These are phyloP conservation scores for Linaria vulgaris DNA, from an alignment of 257 asterid species.

Conservation along the genomic window DNA sequence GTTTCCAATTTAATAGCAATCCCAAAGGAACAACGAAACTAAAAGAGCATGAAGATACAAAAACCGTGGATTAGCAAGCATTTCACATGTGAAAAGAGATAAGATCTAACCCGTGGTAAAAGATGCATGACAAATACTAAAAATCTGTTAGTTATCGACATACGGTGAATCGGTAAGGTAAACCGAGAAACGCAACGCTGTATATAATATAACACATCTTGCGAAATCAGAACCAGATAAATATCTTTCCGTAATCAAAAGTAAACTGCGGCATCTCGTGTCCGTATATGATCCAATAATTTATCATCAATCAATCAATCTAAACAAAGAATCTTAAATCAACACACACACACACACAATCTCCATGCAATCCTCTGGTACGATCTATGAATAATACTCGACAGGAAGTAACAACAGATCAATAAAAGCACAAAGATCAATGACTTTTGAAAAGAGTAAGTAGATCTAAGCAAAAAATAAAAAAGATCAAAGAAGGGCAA, in stretches of 20 bases:
- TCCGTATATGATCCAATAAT: neutral
- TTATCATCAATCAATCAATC: constrained; percentile 13
- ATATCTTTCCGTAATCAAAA: neutral
- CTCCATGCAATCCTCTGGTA: constrained; percentile 4
- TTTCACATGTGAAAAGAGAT: neutral
- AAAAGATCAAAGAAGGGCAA: neutral
- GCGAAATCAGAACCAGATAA: neutral
- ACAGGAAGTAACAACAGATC: too few species aligned
- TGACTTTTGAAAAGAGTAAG: neutral
- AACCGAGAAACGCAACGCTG: neutral
- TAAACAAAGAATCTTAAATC: constrained; percentile 5
- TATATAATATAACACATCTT: neutral
- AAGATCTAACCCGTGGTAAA: too few species aligned
- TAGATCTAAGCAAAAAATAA: constrained; percentile 5
- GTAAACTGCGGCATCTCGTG: neutral
- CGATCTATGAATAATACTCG: too few species aligned
- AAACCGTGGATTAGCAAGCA: constrained; percentile 3
- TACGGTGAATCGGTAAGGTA: neutral
- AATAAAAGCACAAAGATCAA: neutral
- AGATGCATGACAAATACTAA: neutral
- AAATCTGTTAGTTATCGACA: neutral
- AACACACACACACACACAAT: constrained; percentile 8
- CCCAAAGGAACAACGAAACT: neutral
- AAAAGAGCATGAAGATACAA: neutral
- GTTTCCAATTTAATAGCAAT: too few species aligned